These are phyloP conservation scores for Sherardia arvensis DNA, from an alignment of 257 asterid genomes.

Conservation along the genomic window DNA sequence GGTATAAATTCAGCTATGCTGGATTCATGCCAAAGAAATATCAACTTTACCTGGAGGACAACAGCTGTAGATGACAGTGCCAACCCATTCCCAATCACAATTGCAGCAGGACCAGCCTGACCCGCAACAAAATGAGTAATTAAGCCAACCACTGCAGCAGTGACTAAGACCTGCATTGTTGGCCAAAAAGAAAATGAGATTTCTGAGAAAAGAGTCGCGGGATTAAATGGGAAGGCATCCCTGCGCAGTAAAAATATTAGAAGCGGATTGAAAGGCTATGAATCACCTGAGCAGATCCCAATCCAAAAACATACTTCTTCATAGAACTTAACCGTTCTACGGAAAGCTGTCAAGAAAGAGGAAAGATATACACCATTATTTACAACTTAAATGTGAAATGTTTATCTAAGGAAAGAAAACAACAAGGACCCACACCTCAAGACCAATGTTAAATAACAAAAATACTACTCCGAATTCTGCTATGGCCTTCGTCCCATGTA, in stretches of 20 bases:
- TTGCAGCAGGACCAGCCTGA: slow-evolving; percentile 92
- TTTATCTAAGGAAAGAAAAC: slow-evolving; percentile 7
- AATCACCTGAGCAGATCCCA: slow-evolving; percentile 97
- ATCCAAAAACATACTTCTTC: slow-evolving; percentile 98
- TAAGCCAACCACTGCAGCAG: slow-evolving; percentile 74
- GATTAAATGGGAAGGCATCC: slow-evolving; percentile 7
- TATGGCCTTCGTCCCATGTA: slow-evolving; percentile 94
- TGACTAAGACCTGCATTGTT: slow-evolving; percentile 68
- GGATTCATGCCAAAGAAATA: not conserved
- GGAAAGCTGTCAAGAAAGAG: slow-evolving; percentile 61
- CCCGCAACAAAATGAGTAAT: slow-evolving; percentile 72
- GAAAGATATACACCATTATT: slow-evolving; percentile 11
- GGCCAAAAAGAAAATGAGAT: slow-evolving; percentile 13
- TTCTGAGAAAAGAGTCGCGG: not conserved
- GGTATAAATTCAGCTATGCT: not conserved
- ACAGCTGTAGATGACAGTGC: slow-evolving; percentile 99
- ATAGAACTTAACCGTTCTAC: slow-evolving; percentile 98
- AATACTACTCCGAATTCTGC: slow-evolving; percentile 99
- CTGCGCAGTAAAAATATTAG: not conserved
- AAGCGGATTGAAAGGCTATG: slow-evolving; percentile 12
- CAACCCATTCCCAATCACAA: slow-evolving; percentile 97
- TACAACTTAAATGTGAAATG: not conserved
- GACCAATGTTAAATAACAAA: slow-evolving; percentile 96
- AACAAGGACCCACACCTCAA: slow-evolving; percentile 56
- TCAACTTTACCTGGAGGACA: slow-evolving; percentile 76